These are phyloP conservation scores for Cercophora sp. DNA, from an alignment of 495 filamentous ascomycete species.

Conservation along the genomic window DNA sequence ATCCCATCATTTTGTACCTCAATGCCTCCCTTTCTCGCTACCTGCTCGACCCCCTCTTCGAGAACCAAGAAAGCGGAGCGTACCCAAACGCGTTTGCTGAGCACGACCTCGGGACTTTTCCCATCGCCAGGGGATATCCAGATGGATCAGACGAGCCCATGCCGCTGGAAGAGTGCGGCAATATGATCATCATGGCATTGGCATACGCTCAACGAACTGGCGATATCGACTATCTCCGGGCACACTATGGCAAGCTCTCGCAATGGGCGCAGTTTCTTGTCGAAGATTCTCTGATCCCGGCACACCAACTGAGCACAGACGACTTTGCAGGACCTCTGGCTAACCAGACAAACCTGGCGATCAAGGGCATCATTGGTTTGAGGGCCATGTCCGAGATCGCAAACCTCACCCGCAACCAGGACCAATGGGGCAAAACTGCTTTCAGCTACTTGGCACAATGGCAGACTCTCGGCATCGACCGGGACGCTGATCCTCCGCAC, in stretches of 20 bases:
- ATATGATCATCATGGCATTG: conserved; percentile 90
- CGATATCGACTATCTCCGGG: conserved; percentile 38
- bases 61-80: conserved; percentile 85
- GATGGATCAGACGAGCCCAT: conserved; percentile 84
- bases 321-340: conserved; percentile 85
- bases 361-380: conserved; percentile 95
- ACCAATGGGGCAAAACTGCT: conserved; percentile 63
- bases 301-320: conserved; percentile 85
- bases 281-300: conserved; percentile 73
- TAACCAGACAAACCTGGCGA: conserved; percentile 87
- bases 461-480: conserved; percentile 68
- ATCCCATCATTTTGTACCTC: conserved; percentile 84
- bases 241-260: conserved; percentile 70
- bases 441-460: conserved; percentile 71
- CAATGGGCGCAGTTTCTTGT: conserved; percentile 88
- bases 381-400: conserved; percentile 83
- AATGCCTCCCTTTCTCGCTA: conserved; percentile 82
- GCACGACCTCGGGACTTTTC: conserved; percentile 91
- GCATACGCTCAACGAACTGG: conserved; percentile 48
- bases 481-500: conserved; percentile 60
- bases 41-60: conserved; percentile 79
- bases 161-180: conserved; percentile 93
- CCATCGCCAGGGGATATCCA: conserved; percentile 83
- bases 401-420: conserved; percentile 53
- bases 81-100: conserved; percentile 85